phyloP scores from a whole-genome alignment of 768 basidiomycete genomes.

The Infundibulicybe gibba region DNA sequence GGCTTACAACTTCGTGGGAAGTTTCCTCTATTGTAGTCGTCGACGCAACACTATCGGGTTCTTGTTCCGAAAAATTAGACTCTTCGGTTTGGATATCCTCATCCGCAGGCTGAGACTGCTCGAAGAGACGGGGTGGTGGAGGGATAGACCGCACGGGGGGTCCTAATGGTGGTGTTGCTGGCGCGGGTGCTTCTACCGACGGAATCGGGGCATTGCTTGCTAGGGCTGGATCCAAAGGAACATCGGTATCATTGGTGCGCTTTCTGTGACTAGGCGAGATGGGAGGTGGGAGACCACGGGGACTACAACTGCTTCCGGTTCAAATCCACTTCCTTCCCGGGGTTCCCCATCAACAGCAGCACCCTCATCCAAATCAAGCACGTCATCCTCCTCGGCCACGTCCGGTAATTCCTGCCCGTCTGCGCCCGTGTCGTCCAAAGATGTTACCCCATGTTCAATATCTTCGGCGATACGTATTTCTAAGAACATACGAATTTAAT shows the following conservation, averaged over 20 bases:
- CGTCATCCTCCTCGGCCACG: not conserved
- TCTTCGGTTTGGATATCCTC: too few species aligned
- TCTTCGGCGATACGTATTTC: conserved; percentile 10
- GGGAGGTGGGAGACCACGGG: conserved; percentile 4
- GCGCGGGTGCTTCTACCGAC: conserved; percentile 1
- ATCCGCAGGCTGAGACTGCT: too few species aligned
- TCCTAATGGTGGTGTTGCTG: too few species aligned
- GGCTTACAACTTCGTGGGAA: conserved; percentile 12
- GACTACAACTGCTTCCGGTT: not conserved
- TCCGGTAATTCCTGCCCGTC: conserved; percentile 5
- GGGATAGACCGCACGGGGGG: not conserved
- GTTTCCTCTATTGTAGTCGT: not conserved
- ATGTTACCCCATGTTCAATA: not conserved
- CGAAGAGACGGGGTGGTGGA: conserved; percentile 4
- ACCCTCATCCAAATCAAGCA: not conserved
- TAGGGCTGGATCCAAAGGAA: too few species aligned
- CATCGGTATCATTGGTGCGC: not conserved
- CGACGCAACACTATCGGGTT: too few species aligned
- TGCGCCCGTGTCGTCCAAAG: not conserved
- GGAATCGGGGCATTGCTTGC: too few species aligned
- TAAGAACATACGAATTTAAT: conserved; percentile 14
- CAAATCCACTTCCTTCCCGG: not conserved
- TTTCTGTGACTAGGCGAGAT: conserved; percentile 4
- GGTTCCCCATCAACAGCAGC: not conserved
- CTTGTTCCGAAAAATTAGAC: too few species aligned